Evolutionary conservation across 768 basidiomycete genomes (phyloP).

Genomic region (Russula sp.): DNA sequence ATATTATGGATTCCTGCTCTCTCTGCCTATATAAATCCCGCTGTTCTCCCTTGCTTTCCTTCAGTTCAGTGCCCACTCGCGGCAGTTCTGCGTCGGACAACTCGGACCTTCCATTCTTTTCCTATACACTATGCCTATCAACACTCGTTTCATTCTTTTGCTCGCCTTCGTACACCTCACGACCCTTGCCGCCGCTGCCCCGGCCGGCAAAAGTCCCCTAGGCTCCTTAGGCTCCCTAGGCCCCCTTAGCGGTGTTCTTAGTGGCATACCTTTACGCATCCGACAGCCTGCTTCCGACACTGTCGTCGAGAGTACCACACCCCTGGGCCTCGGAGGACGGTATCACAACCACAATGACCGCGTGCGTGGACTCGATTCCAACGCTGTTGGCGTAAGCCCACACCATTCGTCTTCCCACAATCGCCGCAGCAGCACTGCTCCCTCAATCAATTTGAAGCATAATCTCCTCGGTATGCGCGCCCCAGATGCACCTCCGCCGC

Average conservation of each 20-base stretch:
- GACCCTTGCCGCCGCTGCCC: conserved; percentile 2
- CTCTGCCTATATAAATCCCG: conserved; percentile 2
- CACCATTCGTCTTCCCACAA: neutral
- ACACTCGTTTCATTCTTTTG: conserved; percentile 20
- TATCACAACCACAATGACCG: conserved; percentile 3
- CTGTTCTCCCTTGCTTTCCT: neutral
- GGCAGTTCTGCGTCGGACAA: neutral
- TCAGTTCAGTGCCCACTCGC: neutral
- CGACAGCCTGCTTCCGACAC: neutral
- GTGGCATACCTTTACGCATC: too few species aligned
- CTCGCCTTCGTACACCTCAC: conserved; percentile 17
- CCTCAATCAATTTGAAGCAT: neutral
- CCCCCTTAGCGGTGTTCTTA: too few species aligned
- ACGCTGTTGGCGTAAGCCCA: neutral
- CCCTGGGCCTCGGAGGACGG: neutral
- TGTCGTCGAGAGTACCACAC: neutral
- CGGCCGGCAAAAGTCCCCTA: neutral
- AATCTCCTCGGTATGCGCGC: neutral
- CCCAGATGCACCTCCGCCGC: neutral
- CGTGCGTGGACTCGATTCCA: neutral
- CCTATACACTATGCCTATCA: conserved; percentile 7
- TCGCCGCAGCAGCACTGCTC: neutral
- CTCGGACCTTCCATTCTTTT: conserved; percentile 15
- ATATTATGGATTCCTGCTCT: neutral
- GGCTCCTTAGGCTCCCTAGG: too few species aligned